A percentile compares a stretch with the other conserved stretches of the same genome.
Evolutionary conservation across 331 rosid species (phyloP).

Genomic region (Stylosanthes scabra): DNA sequence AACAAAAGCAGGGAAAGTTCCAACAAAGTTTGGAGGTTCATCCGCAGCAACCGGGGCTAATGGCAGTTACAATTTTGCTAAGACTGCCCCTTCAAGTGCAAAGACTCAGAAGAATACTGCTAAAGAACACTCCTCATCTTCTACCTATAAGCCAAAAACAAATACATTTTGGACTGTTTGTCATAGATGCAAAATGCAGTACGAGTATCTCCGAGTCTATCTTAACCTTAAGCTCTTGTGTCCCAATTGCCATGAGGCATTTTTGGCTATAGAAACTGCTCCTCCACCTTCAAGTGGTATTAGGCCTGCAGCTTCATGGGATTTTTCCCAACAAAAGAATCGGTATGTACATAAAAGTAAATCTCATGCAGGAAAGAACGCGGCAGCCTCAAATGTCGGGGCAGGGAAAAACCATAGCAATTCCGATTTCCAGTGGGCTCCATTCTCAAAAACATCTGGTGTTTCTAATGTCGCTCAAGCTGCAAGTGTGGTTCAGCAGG

Average conservation of each 20-base stretch:
- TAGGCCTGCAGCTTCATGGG: conserved; percentile 47
- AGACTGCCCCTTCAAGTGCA: conserved; percentile 44
- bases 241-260: conserved; percentile 57
- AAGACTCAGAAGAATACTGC: conserved; percentile 44
- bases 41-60: conserved; percentile 44
- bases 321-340: conserved; percentile 39
- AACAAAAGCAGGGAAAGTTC: conserved; percentile 37
- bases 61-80: conserved; percentile 44
- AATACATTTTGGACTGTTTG: conserved; percentile 63
- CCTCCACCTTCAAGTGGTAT: conserved; percentile 57
- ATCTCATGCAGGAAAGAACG: conserved; percentile 40
- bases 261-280: conserved; percentile 54
- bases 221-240: conserved; percentile 57
- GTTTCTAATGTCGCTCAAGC: conserved; percentile 55
- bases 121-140: conserved; percentile 47
- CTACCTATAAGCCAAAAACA: conserved; percentile 46
- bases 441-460: conserved; percentile 55
- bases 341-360: conserved; percentile 39
- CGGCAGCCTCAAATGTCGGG: conserved; percentile 40
- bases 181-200: conserved; percentile 55
- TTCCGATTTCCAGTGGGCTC: conserved; percentile 50
- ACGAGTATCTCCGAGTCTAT: conserved; percentile 56
- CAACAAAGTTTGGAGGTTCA: conserved; percentile 41
- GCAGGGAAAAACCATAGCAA: conserved; percentile 23
- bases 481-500: conserved; percentile 60